Conservation (phyloP, 441 rosid species). For the Pelargonium citronellum region DNA sequence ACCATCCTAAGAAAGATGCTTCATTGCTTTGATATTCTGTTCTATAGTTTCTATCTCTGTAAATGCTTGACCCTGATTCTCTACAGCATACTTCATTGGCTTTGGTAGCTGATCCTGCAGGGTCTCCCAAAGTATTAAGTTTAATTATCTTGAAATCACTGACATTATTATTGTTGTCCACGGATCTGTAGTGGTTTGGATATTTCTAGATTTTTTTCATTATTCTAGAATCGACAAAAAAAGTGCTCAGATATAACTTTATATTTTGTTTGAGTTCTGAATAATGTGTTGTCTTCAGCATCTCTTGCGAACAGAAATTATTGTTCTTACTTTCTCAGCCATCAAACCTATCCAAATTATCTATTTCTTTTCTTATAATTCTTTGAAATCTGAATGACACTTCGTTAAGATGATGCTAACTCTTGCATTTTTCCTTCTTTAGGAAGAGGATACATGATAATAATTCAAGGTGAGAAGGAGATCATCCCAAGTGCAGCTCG, state of each 20-base stretch:
- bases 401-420: neutral
- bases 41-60: neutral
- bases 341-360: neutral
- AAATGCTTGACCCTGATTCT: neutral
- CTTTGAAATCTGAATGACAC: neutral
- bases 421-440: slow-evolving; percentile 16
- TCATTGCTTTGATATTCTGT: neutral
- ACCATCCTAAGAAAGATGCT: neutral
- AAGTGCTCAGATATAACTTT: neutral
- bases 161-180: neutral
- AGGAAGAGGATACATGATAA: slow-evolving; percentile 49
- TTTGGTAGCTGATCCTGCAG: neutral
- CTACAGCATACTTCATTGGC: neutral
- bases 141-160: neutral
- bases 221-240: neutral
- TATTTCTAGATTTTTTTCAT: neutral
- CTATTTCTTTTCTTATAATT: neutral
- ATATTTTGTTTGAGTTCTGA: no score
- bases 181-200: neutral
- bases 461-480: slow-evolving; percentile 23
- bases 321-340: neutral
- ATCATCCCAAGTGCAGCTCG: slow-evolving; percentile 13
- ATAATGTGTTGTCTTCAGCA: no score
- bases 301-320: no score
- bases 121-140: neutral